Base-by-base conservation (phyloP, 352 stramenopile genomes). In the Phytophthora niederhauseri region DNA sequence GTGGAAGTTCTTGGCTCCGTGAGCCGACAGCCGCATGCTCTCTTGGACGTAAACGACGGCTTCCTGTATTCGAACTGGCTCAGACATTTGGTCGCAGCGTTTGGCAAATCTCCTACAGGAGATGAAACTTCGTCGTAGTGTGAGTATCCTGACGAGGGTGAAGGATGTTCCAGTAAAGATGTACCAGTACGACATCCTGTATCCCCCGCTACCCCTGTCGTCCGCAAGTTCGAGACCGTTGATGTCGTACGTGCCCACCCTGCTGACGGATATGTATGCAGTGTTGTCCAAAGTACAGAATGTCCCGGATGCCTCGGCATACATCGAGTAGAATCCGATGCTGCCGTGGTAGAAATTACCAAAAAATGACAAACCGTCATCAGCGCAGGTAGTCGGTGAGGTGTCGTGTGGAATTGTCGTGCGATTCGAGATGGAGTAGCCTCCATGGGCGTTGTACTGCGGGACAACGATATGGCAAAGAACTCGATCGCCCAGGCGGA, bases 171-270 rank as follows among this genome's bases (percentile, higher is more conserved):
- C 64, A 2, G 58, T 60, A 2, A 66, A 14, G 1, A 67, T 71
- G 24, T 76, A 76, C 54, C 57, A 79, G 38, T 76, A 76, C 8
- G 72, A 79, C 30, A 54, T 66, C n/a, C 67, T 66, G 31, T 76
- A 73, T 43, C 30, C 50, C 1, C n/a, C 5, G 3, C 26, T 34
- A 48, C 59, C 66, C 45, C 36, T 51, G 22, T 77, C 61, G 15
- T 64, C 43, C 0, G 60, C 61, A 0, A 74, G 59, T 11, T 53
- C 17, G 15, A 22, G 20, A 9, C 70, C 70, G 7, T 77, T 77
- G 22, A 58, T 61, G 31, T 74, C 70, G 20, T 71, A 58, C 11
- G 70, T 71, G 1, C 70, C 56, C 0, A 71, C 45, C 26, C 17
- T 52, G 15, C 15, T 9, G 19, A 71, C 57, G 34, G 28, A 28